Conservation (phyloP, 495 filamentous ascomycete genomes). For the Xylaria longipes region DNA sequence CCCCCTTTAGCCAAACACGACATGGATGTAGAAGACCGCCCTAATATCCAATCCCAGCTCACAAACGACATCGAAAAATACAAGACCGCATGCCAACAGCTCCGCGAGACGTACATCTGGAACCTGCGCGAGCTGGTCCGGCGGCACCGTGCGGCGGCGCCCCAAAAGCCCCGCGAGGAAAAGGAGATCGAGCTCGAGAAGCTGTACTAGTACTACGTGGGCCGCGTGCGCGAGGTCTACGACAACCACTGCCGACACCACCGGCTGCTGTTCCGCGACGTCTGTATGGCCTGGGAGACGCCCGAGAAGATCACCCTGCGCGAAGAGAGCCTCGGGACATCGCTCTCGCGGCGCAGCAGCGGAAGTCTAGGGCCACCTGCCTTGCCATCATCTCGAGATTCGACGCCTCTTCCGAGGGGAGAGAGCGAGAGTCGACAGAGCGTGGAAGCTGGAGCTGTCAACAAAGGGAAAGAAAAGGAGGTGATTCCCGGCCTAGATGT, state of each 20-base stretch:
- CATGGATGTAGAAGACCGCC: background rate
- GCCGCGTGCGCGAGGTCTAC: constrained; percentile 36
- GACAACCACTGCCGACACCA: constrained; percentile 39
- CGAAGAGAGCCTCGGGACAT: constrained; percentile 4
- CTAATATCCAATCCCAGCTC: constrained; percentile 26
- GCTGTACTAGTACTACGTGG: constrained; percentile 39
- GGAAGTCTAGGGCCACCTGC: background rate
- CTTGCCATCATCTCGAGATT: background rate
- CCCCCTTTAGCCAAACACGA: background rate
- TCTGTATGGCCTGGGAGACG: constrained; percentile 33
- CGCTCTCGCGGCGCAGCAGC: constrained; percentile 6
- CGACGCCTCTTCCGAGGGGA: background rate
- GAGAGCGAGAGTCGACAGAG: background rate
- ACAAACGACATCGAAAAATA: constrained; percentile 36
- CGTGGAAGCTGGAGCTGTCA: background rate
- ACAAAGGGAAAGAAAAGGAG: constrained; percentile 24
- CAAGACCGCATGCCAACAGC: constrained; percentile 26
- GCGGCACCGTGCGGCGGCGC: constrained; percentile 29
- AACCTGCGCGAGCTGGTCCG: constrained; percentile 34
- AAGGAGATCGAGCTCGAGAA: constrained; percentile 34
- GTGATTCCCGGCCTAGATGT: background rate
- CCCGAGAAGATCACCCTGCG: constrained; percentile 31
- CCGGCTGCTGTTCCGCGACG: constrained; percentile 34
- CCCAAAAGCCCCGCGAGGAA: constrained; percentile 23
- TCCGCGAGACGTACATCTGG: constrained; percentile 35